phyloP scores from a whole-genome alignment of 2,329 filamentous ascomycete genomes.

The Cladosporium sp. region DNA sequence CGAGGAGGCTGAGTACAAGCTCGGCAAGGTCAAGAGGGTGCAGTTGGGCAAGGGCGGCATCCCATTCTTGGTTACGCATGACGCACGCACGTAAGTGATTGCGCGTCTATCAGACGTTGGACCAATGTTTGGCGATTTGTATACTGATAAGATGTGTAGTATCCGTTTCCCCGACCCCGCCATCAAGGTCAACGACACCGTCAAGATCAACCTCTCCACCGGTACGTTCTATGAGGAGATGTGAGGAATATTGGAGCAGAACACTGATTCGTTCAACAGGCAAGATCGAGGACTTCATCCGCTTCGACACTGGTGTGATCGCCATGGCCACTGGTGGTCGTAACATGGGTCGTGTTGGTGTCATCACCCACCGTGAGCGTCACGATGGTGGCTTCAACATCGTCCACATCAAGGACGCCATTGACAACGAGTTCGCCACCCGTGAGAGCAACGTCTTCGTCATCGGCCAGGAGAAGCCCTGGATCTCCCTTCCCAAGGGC shows the following conservation, averaged over 20 bases:
- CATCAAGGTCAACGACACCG: slow-evolving; percentile 99
- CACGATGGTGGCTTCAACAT: slow-evolving; percentile 99
- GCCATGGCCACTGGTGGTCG: slow-evolving; percentile 99
- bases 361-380: slow-evolving; percentile 99
- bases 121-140: slow-evolving; percentile 82
- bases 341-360: slow-evolving; percentile 99
- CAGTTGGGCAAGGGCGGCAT: slow-evolving; percentile 99
- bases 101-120: slow-evolving; percentile 99
- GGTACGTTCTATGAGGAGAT: slow-evolving; percentile 46
- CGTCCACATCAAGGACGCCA: slow-evolving; percentile 93
- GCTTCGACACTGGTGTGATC: slow-evolving; percentile 97
- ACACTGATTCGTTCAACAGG: slow-evolving; percentile 19
- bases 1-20: slow-evolving; percentile 99
- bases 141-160: slow-evolving; percentile 51
- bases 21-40: slow-evolving; percentile 99
- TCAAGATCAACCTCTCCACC: slow-evolving; percentile 95
- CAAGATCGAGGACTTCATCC: slow-evolving; percentile 97
- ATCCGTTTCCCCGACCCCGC: slow-evolving; percentile 98
- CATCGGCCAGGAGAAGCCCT: slow-evolving; percentile 97
- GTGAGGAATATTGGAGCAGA: not conserved
- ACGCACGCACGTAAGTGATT: slow-evolving; percentile 99
- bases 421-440: slow-evolving; percentile 99
- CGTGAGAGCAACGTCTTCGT: slow-evolving; percentile 99
- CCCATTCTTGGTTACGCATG: slow-evolving; percentile 99
- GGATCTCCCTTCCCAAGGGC: slow-evolving; percentile 99